Conservation (phyloP, 306 rosid genomes). For the Glycine tomentella region DNA sequence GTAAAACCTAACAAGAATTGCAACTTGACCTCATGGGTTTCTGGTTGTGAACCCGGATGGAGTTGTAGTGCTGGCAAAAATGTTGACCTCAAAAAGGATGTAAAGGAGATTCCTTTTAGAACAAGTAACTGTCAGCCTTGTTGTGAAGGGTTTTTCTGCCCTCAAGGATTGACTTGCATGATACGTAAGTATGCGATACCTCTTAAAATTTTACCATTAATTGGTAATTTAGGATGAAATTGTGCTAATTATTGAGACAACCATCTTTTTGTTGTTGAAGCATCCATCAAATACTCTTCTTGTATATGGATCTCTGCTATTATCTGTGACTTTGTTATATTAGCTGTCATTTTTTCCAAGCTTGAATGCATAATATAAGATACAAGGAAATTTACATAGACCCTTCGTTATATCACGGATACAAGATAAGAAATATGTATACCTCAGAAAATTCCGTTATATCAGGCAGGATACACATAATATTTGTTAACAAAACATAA, state of each 20-base stretch:
- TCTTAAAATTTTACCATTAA: slow-evolving; percentile 17
- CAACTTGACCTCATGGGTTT: slow-evolving; percentile 73
- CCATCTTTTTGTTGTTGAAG: neutral
- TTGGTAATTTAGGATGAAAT: neutral
- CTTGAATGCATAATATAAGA: neutral
- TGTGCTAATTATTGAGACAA: neutral
- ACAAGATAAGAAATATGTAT: neutral
- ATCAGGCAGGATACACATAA: neutral
- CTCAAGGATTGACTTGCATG: slow-evolving; percentile 86
- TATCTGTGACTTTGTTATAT: neutral
- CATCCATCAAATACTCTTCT: neutral
- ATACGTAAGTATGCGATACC: slow-evolving; percentile 69
- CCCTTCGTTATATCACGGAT: neutral
- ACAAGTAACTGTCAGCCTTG: slow-evolving; percentile 66
- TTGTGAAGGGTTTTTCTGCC: slow-evolving; percentile 89
- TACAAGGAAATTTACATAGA: neutral
- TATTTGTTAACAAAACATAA: no score
- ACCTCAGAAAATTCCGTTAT: neutral
- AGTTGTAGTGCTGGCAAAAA: slow-evolving; percentile 61
- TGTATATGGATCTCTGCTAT: neutral
- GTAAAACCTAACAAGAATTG: slow-evolving; percentile 76
- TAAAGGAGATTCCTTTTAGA: slow-evolving; percentile 57
- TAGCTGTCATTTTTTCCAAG: neutral
- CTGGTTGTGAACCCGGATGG: slow-evolving; percentile 93
- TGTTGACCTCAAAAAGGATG: slow-evolving; percentile 56